Conservation (phyloP, 305 asterid species). For the Petunia hybrid region DNA sequence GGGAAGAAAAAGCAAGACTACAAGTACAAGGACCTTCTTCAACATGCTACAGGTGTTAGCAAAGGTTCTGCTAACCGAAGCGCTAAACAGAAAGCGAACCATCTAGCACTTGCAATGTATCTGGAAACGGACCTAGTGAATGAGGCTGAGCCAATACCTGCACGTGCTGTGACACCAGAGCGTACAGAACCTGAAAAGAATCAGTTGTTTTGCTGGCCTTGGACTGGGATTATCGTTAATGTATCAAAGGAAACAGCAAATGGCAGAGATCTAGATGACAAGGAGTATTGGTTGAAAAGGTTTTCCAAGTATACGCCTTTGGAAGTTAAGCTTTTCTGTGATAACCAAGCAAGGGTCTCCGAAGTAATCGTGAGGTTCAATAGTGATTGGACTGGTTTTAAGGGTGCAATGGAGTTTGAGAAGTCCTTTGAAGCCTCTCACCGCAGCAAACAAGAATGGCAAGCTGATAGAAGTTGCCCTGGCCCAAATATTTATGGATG, state of each 20-base stretch:
- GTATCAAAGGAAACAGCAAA: conserved; percentile 44
- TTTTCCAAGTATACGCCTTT: conserved; percentile 69
- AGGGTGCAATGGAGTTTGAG: conserved; percentile 79
- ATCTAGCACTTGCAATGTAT: conserved; percentile 64
- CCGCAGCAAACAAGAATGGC: conserved; percentile 66
- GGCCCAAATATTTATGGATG: conserved; percentile 68
- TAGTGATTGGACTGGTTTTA: conserved; percentile 78
- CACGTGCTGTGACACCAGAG: conserved; percentile 42
- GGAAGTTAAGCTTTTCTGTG: conserved; percentile 60
- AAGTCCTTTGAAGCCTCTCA: conserved; percentile 62
- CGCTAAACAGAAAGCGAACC: conserved; percentile 72
- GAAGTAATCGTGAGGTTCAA: conserved; percentile 66
- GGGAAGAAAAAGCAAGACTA: conserved; percentile 84
- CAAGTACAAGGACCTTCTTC: conserved; percentile 71
- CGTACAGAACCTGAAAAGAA: conserved; percentile 50
- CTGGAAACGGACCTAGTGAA: conserved; percentile 56
- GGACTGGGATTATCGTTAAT: conserved; percentile 73
- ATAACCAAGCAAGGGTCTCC: conserved; percentile 44
- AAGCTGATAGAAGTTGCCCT: conserved; percentile 40
- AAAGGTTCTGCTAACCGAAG: conserved; percentile 72
- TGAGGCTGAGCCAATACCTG: conserved; percentile 59
- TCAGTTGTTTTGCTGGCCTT: conserved; percentile 77
- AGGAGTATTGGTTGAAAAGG: conserved; percentile 58
- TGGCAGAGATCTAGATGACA: conserved; percentile 39
- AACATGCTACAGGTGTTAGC: conserved; percentile 86